Percentiles rank a stretch among this genome's conserved stretches.
Evolutionary conservation across 75 land plant species (phyloP).

Genomic region (Selaginella tamariscina): DNA sequence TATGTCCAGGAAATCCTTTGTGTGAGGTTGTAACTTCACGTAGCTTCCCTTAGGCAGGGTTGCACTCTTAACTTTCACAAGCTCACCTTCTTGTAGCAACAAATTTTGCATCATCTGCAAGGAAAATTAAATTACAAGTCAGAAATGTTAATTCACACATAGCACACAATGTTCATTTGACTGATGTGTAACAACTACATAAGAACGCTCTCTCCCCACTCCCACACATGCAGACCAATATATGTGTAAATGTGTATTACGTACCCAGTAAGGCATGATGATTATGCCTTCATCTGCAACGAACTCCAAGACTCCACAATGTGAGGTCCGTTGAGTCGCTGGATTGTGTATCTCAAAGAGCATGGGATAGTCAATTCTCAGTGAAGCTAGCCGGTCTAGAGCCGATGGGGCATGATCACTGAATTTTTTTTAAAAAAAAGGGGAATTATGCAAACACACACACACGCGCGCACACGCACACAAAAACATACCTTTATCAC

Average conservation of each 20-base stretch:
- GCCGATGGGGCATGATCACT: constrained; percentile 14
- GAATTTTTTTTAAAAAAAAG: too few species aligned
- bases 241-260: neutral
- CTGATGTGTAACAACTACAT: neutral
- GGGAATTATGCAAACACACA: too few species aligned
- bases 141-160: too few species aligned
- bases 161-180: too few species aligned
- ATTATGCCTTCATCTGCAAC: constrained; percentile 29
- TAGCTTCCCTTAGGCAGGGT: constrained; percentile 24
- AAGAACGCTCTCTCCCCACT: neutral
- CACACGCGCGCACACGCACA: too few species aligned
- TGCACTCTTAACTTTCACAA: constrained; percentile 14
- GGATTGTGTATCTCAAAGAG: constrained; percentile 25
- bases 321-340: constrained; percentile 15
- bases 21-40: constrained; percentile 25
- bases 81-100: constrained; percentile 18
- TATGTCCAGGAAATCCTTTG: constrained; percentile 23
- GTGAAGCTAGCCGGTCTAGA: neutral
- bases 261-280: constrained; percentile 30
- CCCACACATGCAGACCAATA: neutral
- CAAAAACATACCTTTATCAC: too few species aligned
- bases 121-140: too few species aligned
- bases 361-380: constrained; percentile 19
- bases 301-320: constrained; percentile 29
- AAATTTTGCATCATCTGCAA: constrained; percentile 23